A percentile compares a stretch with the other conserved stretches of the same genome.
phyloP scores from a whole-genome alignment of 805 yeast species.

The Yarrowia divulgata region DNA sequence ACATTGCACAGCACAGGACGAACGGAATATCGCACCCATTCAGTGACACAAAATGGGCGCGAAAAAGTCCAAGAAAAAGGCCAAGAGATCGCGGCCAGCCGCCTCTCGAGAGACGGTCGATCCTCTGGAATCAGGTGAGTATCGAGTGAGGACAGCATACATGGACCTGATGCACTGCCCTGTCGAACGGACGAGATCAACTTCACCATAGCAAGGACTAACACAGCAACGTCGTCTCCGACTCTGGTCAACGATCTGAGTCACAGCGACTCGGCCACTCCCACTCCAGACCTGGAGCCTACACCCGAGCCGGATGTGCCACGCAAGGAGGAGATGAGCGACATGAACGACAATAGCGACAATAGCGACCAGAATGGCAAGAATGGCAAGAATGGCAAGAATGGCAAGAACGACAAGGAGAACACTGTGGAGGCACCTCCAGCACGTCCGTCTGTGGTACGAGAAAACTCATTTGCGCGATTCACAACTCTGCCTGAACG shows the following conservation, averaged over 20 bases:
- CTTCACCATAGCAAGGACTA: not conserved
- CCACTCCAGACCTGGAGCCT: conserved; percentile 1
- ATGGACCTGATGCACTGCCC: too few relatives aligned
- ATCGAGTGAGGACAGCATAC: not conserved
- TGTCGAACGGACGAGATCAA: not conserved
- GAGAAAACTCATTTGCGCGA: conserved; percentile 22
- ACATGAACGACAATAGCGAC: not conserved
- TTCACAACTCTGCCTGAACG: conserved; percentile 15
- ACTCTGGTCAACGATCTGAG: conserved; percentile 1
- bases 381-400: not conserved
- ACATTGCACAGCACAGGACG: not conserved
- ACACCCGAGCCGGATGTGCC: not conserved
- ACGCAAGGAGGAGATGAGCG: not conserved
- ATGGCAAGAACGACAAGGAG: not conserved
- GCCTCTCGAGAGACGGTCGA: not conserved
- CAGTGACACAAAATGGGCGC: conserved; percentile 18
- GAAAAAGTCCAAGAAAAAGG: conserved; percentile 34
- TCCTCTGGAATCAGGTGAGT: conserved; percentile 25
- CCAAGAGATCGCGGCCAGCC: conserved; percentile 39
- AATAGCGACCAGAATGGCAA: too few relatives aligned
- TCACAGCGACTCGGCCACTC: conserved; percentile 6
- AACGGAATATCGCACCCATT: not conserved
- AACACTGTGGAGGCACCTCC: too few relatives aligned
- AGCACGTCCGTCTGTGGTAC: not conserved
- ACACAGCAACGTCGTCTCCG: conserved; percentile 19